Percentiles rank a stretch among this genome's conserved stretches.
Conservation (phyloP, 176 grass and related monocot genomes). For the Chloris gayana region DNA sequence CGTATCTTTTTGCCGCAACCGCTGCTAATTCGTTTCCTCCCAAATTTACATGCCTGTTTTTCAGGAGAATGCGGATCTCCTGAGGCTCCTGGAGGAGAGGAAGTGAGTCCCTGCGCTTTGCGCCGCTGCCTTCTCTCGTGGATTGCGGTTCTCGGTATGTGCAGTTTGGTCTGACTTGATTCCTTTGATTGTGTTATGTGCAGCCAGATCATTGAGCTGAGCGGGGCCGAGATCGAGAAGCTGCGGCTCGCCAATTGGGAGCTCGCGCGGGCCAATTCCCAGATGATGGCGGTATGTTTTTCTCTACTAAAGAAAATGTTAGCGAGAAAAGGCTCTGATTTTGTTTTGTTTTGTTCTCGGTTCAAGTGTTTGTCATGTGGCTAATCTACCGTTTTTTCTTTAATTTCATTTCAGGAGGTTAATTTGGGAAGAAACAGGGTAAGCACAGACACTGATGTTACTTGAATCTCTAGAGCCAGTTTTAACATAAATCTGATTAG, state of each 20-base stretch:
- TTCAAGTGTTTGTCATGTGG: not conserved
- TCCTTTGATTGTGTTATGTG: conserved; percentile 11
- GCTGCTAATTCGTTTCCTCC: not conserved
- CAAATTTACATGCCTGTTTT: not conserved
- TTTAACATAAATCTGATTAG: conserved; percentile 39
- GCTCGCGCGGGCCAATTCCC: conserved; percentile 50
- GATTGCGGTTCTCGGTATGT: conserved; percentile 8
- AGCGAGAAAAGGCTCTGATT: not conserved
- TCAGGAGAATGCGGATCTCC: conserved; percentile 52
- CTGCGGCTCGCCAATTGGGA: conserved; percentile 53
- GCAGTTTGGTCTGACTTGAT: not conserved
- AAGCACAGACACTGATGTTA: conserved; percentile 21
- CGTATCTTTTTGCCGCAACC: not conserved
- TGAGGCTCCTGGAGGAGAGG: conserved; percentile 44
- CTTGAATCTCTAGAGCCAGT: not conserved
- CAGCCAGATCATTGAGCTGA: conserved; percentile 49
- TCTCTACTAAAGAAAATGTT: not conserved
- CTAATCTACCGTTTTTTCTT: not conserved
- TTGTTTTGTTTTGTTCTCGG: not conserved
- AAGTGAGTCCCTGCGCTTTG: conserved; percentile 37
- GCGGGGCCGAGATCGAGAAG: conserved; percentile 49
- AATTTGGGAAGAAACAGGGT: conserved; percentile 57
- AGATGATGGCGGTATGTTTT: conserved; percentile 46
- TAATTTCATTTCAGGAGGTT: conserved; percentile 44
- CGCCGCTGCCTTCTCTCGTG: not conserved